A percentile compares a stretch with the other conserved stretches of the same genome.
Conservation (phyloP, 208 protist species). For the Hexamita inflata region DNA sequence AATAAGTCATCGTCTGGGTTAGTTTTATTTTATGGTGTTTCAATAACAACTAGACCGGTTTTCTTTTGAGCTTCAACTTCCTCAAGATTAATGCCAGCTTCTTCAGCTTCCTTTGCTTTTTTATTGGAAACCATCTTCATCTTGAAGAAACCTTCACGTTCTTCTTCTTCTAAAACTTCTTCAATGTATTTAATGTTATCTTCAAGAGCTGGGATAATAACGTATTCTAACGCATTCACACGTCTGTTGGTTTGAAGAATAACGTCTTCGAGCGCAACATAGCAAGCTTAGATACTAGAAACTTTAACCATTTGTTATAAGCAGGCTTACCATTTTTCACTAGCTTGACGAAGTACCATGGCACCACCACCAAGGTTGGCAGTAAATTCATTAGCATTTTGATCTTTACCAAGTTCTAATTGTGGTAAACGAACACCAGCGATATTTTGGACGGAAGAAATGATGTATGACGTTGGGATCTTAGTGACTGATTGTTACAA, state of each 20-base stretch:
- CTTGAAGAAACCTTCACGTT: background rate
- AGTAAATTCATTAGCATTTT: background rate
- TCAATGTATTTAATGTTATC: conserved; percentile 18
- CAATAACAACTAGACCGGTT: too few species aligned
- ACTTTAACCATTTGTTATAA: background rate
- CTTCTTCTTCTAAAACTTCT: conserved; percentile 4
- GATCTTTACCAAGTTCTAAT: background rate
- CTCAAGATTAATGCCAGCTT: too few species aligned
- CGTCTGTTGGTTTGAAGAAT: conserved; percentile 96
- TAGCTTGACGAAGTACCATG: background rate
- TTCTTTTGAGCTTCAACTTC: too few species aligned
- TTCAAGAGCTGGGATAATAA: conserved; percentile 72
- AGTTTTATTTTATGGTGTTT: too few species aligned
- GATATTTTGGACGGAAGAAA: background rate
- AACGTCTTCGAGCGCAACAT: background rate
- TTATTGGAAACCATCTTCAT: conserved; percentile 19
- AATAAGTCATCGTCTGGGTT: too few species aligned
- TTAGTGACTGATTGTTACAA: background rate
- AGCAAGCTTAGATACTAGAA: background rate
- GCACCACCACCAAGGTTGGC: background rate
- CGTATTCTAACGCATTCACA: conserved; percentile 95
- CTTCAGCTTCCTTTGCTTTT: background rate
- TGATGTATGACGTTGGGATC: background rate
- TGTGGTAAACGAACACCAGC: conserved; percentile 24
- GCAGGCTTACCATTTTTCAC: background rate